A percentile compares a stretch with the other conserved stretches of the same genome.
phyloP scores from a whole-genome alignment of 169 alveolate species.

The Theileria orientalis region DNA sequence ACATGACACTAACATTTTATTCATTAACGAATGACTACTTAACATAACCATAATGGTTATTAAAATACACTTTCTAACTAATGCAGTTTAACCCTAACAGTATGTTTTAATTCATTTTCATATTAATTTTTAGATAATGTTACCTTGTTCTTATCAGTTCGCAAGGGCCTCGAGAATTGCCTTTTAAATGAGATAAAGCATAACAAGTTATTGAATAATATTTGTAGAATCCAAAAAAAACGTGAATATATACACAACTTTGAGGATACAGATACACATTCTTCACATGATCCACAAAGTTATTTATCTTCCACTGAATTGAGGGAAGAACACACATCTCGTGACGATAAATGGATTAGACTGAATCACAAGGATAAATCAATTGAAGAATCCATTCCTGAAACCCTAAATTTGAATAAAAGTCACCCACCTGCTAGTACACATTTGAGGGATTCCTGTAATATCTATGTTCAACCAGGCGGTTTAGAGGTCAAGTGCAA shows the following conservation, averaged over 20 bases:
- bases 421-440: neutral
- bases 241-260: neutral
- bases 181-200: slow-evolving; percentile 53
- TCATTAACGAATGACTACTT: neutral
- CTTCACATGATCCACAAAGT: neutral
- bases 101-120: neutral
- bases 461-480: slow-evolving; percentile 39
- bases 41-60: too few relatives aligned
- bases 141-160: slow-evolving; percentile 56
- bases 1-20: neutral
- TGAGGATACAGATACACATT: slow-evolving; percentile 1
- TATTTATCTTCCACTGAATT: neutral
- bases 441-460: slow-evolving; percentile 15
- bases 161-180: slow-evolving; percentile 54
- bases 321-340: neutral
- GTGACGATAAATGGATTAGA: slow-evolving; percentile 4
- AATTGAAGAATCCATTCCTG: neutral
- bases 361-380: neutral
- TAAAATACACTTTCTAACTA: slow-evolving; percentile 2
- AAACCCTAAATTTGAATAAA: neutral
- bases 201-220: slow-evolving; percentile 32
- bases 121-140: slow-evolving; percentile 33
- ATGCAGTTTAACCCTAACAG: slow-evolving; percentile 55
- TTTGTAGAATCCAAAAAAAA: slow-evolving; percentile 42
- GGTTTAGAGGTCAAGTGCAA: slow-evolving; percentile 63